Base-by-base conservation (phyloP, 2,329 filamentous ascomycete genomes). In the Sclerotinia spermophila region DNA sequence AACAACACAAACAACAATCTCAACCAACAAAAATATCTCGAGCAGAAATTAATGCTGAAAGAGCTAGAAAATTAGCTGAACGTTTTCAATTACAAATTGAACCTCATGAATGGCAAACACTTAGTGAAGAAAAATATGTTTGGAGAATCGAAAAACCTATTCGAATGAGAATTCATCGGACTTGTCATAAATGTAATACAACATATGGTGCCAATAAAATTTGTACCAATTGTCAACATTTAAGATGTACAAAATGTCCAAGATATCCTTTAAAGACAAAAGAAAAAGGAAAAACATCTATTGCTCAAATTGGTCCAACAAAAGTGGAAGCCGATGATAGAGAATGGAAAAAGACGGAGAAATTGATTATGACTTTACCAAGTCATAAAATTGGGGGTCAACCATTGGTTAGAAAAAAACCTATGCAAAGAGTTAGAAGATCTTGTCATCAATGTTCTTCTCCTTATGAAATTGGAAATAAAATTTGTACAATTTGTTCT, bases 181-280 rank as follows among this genome's bases (percentile, higher is more conserved):
- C 87, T 73, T 97, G 94, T 81, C 94, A 97, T 81, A 86, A 87
- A 75, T 97, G 94, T 83, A 87, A 89, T 71, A 87, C 90, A 21
- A 86, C 87, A 35, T 97, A 95, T 79, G 90, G 91, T 70, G 81
- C 86, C 30, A 87, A 90, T 76, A 93, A 90, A 81, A 84, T 90
- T 72, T 97, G 94, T 81, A 81, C 85, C 74, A 87, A 87, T 75
- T 97, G 94, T 82, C 86, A 91, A 75, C 94, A 97, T 81, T 84
- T 84, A 61, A 88, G 92, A 75, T 97, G 94, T 86, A 91, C 88
- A 78, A 89, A 91, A 77, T 97, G 94, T 80, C 87, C 89, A 40
- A 89, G 92, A 69, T 88, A 91, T 76, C 94, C 94, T 44, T 38
- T 68, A 15, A 76, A 76, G 75, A 83, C 84, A 74, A 85, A 87